A percentile compares a stretch with the other conserved stretches of the same genome.
phyloP scores from a whole-genome alignment of 768 basidiomycete genomes.

The Tylopilus balloui region DNA sequence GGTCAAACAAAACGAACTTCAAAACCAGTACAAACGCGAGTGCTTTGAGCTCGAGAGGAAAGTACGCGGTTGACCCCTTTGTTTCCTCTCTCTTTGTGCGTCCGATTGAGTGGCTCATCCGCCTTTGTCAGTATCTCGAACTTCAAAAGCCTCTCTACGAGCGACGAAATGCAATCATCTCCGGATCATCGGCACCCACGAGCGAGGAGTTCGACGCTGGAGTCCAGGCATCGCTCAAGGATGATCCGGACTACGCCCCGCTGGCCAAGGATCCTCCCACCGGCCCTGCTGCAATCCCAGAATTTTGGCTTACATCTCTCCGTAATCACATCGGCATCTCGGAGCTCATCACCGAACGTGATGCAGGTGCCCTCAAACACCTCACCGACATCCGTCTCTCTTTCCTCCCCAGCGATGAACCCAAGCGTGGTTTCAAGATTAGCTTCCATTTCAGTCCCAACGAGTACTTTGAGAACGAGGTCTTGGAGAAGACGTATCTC shows the following conservation, averaged over 20 bases:
- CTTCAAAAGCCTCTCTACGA: constrained; percentile 83
- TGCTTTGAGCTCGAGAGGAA: constrained; percentile 95
- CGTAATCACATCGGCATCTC: constrained; percentile 84
- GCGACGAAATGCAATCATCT: constrained; percentile 80
- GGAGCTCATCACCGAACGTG: constrained; percentile 91
- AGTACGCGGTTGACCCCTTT: constrained; percentile 40
- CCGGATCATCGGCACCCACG: constrained; percentile 68
- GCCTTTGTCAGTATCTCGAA: constrained; percentile 54
- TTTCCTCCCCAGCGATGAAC: constrained; percentile 62
- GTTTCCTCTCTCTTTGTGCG: constrained; percentile 10
- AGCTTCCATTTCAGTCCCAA: constrained; percentile 77
- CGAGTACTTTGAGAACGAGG: constrained; percentile 81
- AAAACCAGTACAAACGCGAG: constrained; percentile 89
- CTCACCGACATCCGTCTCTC: constrained; percentile 77
- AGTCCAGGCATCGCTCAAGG: constrained; percentile 65
- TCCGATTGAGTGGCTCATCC: constrained; percentile 10
- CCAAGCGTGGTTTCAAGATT: constrained; percentile 89
- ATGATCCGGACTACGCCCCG: constrained; percentile 64
- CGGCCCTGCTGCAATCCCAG: constrained; percentile 58
- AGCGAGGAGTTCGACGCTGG: constrained; percentile 81
- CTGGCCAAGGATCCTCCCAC: constrained; percentile 50
- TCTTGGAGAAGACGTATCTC: constrained; percentile 89
- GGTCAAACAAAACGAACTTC: constrained; percentile 83
- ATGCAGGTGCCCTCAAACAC: constrained; percentile 78
- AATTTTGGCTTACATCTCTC: constrained; percentile 97